phyloP scores from a whole-genome alignment of 2,329 filamentous ascomycete species.

The Cercospora nicotianae region DNA sequence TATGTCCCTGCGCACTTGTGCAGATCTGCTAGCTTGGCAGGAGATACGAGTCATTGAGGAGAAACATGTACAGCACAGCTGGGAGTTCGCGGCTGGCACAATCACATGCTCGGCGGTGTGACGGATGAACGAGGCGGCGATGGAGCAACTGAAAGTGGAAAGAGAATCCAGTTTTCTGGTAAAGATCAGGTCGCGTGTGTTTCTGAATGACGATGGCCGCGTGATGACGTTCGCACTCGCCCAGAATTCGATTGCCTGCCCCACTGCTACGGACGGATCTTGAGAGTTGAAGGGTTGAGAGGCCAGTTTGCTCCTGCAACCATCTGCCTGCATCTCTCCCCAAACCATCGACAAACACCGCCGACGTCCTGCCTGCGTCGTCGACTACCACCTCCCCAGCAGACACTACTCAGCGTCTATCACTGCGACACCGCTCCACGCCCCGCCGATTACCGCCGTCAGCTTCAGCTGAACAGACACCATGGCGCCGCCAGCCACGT shows the following conservation, averaged over 20 bases:
- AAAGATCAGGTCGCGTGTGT: neutral
- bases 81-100: neutral
- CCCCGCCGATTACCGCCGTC: slow-evolving; percentile 1
- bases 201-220: slow-evolving; percentile 11
- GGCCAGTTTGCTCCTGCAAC: slow-evolving; percentile 1
- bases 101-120: slow-evolving; percentile 5
- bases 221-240: slow-evolving; percentile 7
- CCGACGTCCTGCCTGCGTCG: neutral
- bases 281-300: neutral
- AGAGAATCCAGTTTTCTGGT: neutral
- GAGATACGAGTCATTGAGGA: slow-evolving; percentile 3
- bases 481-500: slow-evolving; percentile 25
- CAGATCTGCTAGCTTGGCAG: neutral
- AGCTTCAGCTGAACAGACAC: slow-evolving; percentile 5
- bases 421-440: neutral
- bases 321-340: neutral
- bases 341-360: neutral
- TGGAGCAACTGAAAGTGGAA: neutral
- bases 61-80: neutral
- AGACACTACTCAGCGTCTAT: neutral
- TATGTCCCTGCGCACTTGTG: neutral
- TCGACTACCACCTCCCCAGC: neutral
- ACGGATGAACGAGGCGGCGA: neutral
- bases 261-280: neutral
- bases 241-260: slow-evolving; percentile 4